phyloP scores from a whole-genome alignment of 2,329 filamentous ascomycete species.

The Trichoderma cornu-damae region DNA sequence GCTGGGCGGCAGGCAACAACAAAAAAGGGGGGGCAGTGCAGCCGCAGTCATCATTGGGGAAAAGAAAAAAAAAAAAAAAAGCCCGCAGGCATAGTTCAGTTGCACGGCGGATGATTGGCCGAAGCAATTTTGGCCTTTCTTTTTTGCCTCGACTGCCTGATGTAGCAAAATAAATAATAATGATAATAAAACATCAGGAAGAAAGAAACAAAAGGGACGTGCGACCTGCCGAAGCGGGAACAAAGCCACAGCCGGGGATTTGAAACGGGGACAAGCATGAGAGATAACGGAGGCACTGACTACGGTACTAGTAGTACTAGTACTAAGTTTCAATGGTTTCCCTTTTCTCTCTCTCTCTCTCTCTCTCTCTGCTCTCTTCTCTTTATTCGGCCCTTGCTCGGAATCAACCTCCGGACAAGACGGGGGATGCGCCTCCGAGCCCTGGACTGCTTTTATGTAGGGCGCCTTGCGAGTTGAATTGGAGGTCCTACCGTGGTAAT shows the following conservation, averaged over 20 bases:
- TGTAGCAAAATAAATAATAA: background rate
- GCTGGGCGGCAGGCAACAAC: too few relatives aligned
- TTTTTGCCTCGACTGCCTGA: background rate
- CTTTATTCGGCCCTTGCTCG: background rate
- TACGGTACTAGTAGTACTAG: too few relatives aligned
- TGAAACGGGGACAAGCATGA: background rate
- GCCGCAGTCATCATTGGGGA: background rate
- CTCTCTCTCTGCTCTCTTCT: too few relatives aligned
- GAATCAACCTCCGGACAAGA: background rate
- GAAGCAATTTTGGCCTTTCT: background rate
- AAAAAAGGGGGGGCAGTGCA: background rate
- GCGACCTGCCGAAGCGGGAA: background rate
- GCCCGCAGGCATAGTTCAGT: background rate
- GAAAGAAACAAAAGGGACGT: background rate
- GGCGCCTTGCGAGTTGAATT: too few relatives aligned
- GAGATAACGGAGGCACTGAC: too few relatives aligned
- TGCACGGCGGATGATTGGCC: background rate
- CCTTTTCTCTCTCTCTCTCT: too few relatives aligned
- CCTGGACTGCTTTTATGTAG: background rate
- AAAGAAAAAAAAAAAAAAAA: too few relatives aligned
- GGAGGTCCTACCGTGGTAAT: too few relatives aligned
- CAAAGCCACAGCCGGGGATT: background rate
- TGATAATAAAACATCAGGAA: too few relatives aligned
- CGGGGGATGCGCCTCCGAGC: background rate
- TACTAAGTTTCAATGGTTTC: too few relatives aligned